Evolutionary conservation across 139 green algal species (phyloP).

Genomic region (Pleodorina starrii): DNA sequence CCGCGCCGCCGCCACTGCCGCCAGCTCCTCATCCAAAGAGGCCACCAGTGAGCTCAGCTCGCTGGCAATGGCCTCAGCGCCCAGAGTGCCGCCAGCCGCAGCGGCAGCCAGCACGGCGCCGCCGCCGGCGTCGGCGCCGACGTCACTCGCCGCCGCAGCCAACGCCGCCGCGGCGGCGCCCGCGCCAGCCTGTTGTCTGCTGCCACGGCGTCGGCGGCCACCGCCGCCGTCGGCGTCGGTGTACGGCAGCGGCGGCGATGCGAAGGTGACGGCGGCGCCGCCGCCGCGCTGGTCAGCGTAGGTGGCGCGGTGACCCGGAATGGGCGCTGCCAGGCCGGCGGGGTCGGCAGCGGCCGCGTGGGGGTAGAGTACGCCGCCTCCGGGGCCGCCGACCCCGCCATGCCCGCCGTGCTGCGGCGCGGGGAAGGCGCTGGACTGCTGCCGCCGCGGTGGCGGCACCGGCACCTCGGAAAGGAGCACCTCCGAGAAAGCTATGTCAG

Average conservation of each 20-base stretch:
- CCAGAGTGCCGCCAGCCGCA: not conserved
- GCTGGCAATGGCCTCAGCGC: not conserved
- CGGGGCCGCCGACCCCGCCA: not conserved
- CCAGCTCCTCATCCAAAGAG: conserved; percentile 32
- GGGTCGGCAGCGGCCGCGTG: too few relatives aligned
- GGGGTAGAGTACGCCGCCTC: not conserved
- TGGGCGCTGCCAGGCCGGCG: too few relatives aligned
- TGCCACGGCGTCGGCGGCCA: not conserved
- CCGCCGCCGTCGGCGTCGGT: not conserved
- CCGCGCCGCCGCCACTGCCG: conserved; percentile 4
- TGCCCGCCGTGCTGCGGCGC: not conserved
- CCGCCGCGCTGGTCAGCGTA: too few relatives aligned
- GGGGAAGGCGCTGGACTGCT: not conserved
- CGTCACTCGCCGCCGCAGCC: not conserved
- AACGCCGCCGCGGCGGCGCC: not conserved
- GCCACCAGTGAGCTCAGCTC: conserved; percentile 2
- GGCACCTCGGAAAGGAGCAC: conserved; percentile 34
- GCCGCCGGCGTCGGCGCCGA: not conserved
- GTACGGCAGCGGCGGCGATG: too few relatives aligned
- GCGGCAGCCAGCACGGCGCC: not conserved
- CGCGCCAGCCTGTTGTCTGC: not conserved
- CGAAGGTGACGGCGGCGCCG: too few relatives aligned
- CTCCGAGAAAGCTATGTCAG: conserved; percentile 19
- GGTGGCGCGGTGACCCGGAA: too few relatives aligned
- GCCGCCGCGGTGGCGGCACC: not conserved